Evolutionary conservation across 768 basidiomycete species (phyloP).

Genomic region (Stropharia rugosoannulata): DNA sequence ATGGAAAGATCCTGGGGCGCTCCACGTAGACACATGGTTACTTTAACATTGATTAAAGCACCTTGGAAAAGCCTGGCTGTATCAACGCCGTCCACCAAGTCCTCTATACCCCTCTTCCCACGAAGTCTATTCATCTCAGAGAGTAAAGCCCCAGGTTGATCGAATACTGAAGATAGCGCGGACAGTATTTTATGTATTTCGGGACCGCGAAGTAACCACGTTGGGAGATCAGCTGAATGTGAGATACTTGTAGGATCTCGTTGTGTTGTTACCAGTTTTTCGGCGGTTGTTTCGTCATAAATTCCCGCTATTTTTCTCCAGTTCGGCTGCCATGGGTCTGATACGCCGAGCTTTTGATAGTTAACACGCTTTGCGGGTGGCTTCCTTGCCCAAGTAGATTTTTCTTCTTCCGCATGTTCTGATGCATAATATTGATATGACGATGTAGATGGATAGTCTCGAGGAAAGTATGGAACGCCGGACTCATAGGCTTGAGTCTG

Average conservation of each 20-base stretch:
- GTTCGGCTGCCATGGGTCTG: constrained; percentile 74
- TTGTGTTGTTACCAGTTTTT: constrained; percentile 56
- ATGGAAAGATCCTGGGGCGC: constrained; percentile 72
- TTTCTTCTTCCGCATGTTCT: constrained; percentile 51
- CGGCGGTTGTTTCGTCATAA: constrained; percentile 18
- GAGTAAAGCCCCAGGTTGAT: constrained; percentile 43
- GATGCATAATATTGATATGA: constrained; percentile 53
- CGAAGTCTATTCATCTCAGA: constrained; percentile 61
- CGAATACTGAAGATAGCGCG: constrained; percentile 34
- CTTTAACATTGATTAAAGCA: constrained; percentile 66
- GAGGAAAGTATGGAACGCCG: constrained; percentile 72
- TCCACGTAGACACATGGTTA: constrained; percentile 66
- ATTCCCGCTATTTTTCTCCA: constrained; percentile 75
- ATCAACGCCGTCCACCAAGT: constrained; percentile 29
- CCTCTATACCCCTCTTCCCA: constrained; percentile 46
- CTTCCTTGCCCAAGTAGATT: constrained; percentile 68
- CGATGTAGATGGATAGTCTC: constrained; percentile 66
- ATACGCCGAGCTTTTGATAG: constrained; percentile 60
- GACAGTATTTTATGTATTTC: constrained; percentile 46
- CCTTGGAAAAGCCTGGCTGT: constrained; percentile 49
- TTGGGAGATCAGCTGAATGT: constrained; percentile 28
- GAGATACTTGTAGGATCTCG: constrained; percentile 31
- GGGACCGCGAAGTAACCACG: constrained; percentile 74
- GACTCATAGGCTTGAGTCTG: constrained; percentile 83
- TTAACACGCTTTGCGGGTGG: constrained; percentile 88